Evolutionary conservation across 176 grass and related monocot genomes (phyloP), one percentile per base, ranked within the genome.

Genomic region (Lolium perenne): DNA sequence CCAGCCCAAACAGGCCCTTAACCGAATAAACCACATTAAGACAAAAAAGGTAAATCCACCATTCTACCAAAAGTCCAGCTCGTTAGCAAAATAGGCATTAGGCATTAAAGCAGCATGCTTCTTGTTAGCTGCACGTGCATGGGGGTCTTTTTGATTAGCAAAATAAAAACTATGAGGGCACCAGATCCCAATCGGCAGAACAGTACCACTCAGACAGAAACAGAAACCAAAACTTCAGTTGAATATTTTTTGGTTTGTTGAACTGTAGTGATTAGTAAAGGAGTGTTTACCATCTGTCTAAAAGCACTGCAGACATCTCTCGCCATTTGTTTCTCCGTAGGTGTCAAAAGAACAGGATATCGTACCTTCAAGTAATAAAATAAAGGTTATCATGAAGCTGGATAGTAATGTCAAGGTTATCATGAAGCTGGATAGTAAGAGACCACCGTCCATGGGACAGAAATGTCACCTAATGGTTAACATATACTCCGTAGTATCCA

Each of bases 301-400:
- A 99, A 99, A 86, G 97, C 97, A 78, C 22, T 88, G 83, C 87
- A 99, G 79, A 99, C 97, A 17, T 94, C 97, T 70, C 97, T 94
- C 77, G 97, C 92, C 94, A 99, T 96, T 89, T 99, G 97, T 91
- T 99, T 99, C 87, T 99, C 97, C 29, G 60, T 84, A 26, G 93
- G 97, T 61, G 92, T 96, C 64, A 99, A 87, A 84, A 99, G 88
- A 62, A 99, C 97, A 80, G 97, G 97, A 86, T 99, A 99, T 18
- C 97, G 91, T 67, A 99, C 94, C 97, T 99, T 68, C 73, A 92
- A 92, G 49, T 61, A 87, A 87, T 69, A 81, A 77, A 77, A 74
- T 0, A 5, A 32, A 32, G 62, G 12, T 7, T 8, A 22, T 78
- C 58, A 77, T 68, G 25, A 88, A 64, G 75, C 48, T 68, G 32